phyloP scores from a whole-genome alignment of 148 eudicot species.

The Nepenthes mirabilis region DNA sequence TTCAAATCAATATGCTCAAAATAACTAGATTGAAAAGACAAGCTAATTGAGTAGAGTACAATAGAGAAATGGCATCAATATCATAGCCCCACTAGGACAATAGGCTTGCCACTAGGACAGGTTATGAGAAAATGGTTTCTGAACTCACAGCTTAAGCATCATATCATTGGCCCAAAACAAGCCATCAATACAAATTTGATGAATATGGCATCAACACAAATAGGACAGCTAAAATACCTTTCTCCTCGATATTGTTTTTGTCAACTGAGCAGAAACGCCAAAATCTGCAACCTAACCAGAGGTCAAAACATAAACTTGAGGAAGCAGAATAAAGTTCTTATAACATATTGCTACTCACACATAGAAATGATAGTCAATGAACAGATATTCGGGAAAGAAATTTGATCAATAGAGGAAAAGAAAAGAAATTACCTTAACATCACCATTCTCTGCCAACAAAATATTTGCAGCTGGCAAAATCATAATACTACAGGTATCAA shows the following conservation, averaged over 20 bases:
- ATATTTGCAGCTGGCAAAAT: conserved; percentile 87
- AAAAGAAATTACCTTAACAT: conserved; percentile 64
- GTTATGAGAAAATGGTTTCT: too few relatives aligned
- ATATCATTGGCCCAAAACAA: too few relatives aligned
- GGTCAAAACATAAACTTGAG: conserved; percentile 8
- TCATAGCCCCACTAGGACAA: too few relatives aligned
- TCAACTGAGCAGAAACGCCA: conserved; percentile 94
- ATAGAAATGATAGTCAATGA: neutral
- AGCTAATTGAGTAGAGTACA: too few relatives aligned
- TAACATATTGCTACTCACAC: neutral
- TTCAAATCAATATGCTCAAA: too few relatives aligned
- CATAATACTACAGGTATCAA: conserved; percentile 13
- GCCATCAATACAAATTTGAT: too few relatives aligned
- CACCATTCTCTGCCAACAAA: conserved; percentile 87
- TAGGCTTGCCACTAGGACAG: too few relatives aligned
- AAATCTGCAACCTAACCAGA: conserved; percentile 85
- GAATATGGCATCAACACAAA: conserved; percentile 5
- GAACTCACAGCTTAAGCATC: too few relatives aligned
- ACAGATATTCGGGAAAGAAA: neutral
- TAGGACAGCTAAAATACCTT: conserved; percentile 36
- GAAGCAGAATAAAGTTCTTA: neutral
- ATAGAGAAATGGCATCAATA: too few relatives aligned
- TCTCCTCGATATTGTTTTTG: conserved; percentile 89
- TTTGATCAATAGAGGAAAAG: neutral
- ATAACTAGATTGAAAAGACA: too few relatives aligned